Evolutionary conservation across 1,284 basidiomycete genomes (phyloP).

Genomic region (Tremellales sp.): DNA sequence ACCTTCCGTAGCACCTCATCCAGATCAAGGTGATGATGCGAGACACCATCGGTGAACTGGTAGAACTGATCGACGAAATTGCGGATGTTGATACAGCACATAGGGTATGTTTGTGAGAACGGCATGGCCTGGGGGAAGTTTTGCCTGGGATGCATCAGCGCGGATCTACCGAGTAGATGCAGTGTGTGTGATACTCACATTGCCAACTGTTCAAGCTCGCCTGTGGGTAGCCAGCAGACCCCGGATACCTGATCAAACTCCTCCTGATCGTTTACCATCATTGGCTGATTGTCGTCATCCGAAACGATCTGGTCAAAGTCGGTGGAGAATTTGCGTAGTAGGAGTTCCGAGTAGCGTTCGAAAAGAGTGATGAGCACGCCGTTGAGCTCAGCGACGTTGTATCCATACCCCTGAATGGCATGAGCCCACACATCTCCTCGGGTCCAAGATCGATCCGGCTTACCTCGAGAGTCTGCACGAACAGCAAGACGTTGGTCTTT

Average conservation of each 20-base stretch:
- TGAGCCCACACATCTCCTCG: conserved; percentile 1
- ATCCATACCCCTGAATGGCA: conserved; percentile 67
- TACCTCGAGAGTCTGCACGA: conserved; percentile 92
- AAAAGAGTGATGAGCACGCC: conserved; percentile 81
- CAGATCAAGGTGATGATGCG: conserved; percentile 84
- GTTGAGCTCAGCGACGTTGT: conserved; percentile 77
- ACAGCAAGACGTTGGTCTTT: conserved; percentile 79
- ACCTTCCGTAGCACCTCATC: conserved; percentile 89
- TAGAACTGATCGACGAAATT: conserved; percentile 95
- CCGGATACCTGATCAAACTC: conserved; percentile 75
- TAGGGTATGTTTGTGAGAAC: conserved; percentile 92
- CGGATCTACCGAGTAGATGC: conserved; percentile 3
- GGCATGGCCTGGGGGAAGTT: conserved; percentile 73
- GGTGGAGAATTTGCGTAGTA: conserved; percentile 75
- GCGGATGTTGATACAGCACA: conserved; percentile 94
- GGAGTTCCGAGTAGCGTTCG: conserved; percentile 78
- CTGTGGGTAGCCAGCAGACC: conserved; percentile 76
- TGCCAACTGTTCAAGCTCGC: conserved; percentile 61
- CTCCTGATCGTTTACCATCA: conserved; percentile 69
- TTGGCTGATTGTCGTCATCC: conserved; percentile 87
- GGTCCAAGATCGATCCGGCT: conserved; percentile 14
- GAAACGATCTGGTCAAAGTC: conserved; percentile 79
- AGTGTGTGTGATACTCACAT: conserved; percentile 52
- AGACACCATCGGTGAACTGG: conserved; percentile 90
- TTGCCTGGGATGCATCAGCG: conserved; percentile 51